Evolutionary conservation across 1,284 basidiomycete genomes (phyloP), one percentile per base, ranked within the genome.

Genomic region (Coniferiporia weirii): DNA sequence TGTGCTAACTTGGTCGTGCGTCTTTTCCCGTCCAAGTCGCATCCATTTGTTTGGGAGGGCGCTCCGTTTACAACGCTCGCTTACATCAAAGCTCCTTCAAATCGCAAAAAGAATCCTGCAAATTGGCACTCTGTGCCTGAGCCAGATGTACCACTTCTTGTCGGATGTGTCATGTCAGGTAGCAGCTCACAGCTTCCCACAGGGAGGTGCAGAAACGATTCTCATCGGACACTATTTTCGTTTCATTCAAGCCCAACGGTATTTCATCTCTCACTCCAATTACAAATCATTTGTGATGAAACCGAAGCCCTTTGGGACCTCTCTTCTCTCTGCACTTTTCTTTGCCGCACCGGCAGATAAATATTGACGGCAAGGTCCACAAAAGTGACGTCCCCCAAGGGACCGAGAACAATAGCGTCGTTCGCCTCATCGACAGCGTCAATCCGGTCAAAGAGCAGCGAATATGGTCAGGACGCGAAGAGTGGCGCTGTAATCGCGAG

Each of bases 401-500:
- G 10, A 45, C 59, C 13, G 72, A 72, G 59, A 75, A 73, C 19
- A 55, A 71, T 34, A 83, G 81, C 64, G 78, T 83, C 51, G 81
- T 91, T 62, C 85, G 88, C 36, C 79, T 81, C 60, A 76, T 90
- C 61, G 72, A 72, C 65, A 71, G 70, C 36, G 78, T 80, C 52
- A 69, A 73, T n/a, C 89, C 89, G 0, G 81, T 88, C 64, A 85
- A 87, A 68, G 83, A 83, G 75, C 85, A 13, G 70, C 59, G 47
- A 88, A 88, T 91, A 89, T 66, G 89, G 89, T 1, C 70, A 75
- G n/a, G 71, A 74, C 27, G 80, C 85, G 2, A 70, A 76, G 57
- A 70, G 75, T 1, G 87, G 84, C 1, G 64, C 75, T 4, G 69
- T 81, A 49, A 75, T 84, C 46, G 84, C 78, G 1, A 66, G 77